phyloP scores from a whole-genome alignment of 2,329 filamentous ascomycete species.

The Calonectria honghensis region DNA sequence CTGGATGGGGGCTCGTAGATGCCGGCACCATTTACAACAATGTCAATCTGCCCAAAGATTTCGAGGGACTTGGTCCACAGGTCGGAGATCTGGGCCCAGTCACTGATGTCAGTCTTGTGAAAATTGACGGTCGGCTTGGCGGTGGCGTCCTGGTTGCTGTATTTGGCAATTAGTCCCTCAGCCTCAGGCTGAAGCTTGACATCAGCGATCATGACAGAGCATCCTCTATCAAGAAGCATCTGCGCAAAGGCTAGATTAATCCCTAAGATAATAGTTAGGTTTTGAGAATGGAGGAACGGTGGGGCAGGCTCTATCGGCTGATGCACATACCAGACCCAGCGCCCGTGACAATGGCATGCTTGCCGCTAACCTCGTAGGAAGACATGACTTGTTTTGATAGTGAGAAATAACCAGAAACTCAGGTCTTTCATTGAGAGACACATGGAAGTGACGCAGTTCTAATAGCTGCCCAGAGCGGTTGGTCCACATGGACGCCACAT shows the following conservation, averaged over 20 bases:
- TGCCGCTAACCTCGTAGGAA: slow-evolving; percentile 33
- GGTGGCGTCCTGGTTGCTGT: background rate
- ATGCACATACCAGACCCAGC: slow-evolving; percentile 33
- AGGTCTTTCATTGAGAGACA: too few species aligned
- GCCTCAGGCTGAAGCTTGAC: slow-evolving; percentile 17
- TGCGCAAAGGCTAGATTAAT: slow-evolving; percentile 27
- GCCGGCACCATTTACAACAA: slow-evolving; percentile 78
- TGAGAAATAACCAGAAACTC: too few species aligned
- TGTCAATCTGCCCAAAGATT: slow-evolving; percentile 73
- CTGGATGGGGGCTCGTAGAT: slow-evolving; percentile 60
- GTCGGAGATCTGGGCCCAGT: slow-evolving; percentile 52
- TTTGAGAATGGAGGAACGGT: background rate
- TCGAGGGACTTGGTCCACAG: slow-evolving; percentile 61
- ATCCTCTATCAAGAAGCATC: slow-evolving; percentile 32
- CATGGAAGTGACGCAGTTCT: too few species aligned
- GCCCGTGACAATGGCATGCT: slow-evolving; percentile 38
- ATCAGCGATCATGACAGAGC: slow-evolving; percentile 39
- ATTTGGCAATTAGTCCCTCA: background rate
- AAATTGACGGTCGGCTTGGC: slow-evolving; percentile 40
- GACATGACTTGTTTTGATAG: background rate
- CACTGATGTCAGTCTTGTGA: slow-evolving; percentile 53
- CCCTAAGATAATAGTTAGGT: slow-evolving; percentile 14
- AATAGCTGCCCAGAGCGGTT: too few species aligned
- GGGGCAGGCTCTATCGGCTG: too few species aligned
- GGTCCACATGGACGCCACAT: too few species aligned